A percentile compares a stretch with the other conserved stretches of the same genome.
phyloP scores from a whole-genome alignment of 2,329 filamentous ascomycete genomes.

The Microcyclosporella mali region DNA sequence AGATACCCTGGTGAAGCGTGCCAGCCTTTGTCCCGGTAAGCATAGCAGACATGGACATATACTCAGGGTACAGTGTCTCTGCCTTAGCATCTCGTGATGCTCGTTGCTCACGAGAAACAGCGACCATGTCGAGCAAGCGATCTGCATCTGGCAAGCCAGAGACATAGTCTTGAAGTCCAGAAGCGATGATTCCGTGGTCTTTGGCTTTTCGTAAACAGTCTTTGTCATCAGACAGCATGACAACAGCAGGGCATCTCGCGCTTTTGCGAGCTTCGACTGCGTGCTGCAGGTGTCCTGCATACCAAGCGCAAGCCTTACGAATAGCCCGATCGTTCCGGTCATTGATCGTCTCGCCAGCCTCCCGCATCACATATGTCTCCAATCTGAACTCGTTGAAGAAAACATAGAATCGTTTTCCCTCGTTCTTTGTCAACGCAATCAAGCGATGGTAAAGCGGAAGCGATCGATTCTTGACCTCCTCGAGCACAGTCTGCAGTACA shows the following conservation, averaged over 20 bases:
- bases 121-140: conserved; percentile 86
- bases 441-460: conserved; percentile 91
- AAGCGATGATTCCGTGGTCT: conserved; percentile 63
- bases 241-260: conserved; percentile 62
- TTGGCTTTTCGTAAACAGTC: conserved; percentile 80
- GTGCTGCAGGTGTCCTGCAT: conserved; percentile 68
- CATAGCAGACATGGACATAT: conserved; percentile 83
- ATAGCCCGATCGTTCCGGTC: conserved; percentile 94
- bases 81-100: conserved; percentile 59
- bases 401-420: conserved; percentile 95
- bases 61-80: conserved; percentile 79
- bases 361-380: conserved; percentile 77
- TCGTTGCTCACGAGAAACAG: conserved; percentile 64
- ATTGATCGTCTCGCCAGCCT: conserved; percentile 79
- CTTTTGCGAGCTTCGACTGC: conserved; percentile 51
- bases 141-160: conserved; percentile 75
- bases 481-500: conserved; percentile 89
- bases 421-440: conserved; percentile 83
- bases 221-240: conserved; percentile 91
- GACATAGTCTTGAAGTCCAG: conserved; percentile 69
- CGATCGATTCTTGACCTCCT: conserved; percentile 90
- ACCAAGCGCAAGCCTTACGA: conserved; percentile 81
- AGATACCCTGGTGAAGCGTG: conserved; percentile 85
- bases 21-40: conserved; percentile 88
- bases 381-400: conserved; percentile 98